A percentile compares a stretch with the other conserved stretches of the same genome.
Evolutionary conservation across 73 alveolate species (phyloP).

Genomic region (Uronychia binucleata): DNA sequence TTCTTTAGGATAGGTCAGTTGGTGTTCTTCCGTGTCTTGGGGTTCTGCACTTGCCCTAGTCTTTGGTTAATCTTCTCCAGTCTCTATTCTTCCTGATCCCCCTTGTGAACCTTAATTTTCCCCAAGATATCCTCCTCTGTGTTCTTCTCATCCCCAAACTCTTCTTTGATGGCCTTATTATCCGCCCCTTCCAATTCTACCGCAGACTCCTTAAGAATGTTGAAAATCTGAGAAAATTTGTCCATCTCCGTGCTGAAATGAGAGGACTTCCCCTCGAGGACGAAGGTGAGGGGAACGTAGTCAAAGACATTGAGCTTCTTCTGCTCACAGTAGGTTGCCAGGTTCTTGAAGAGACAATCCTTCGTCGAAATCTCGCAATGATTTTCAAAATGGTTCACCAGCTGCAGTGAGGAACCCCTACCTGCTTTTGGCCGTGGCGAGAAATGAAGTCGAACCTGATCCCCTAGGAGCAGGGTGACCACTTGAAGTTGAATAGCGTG

Average conservation of each 20-base stretch:
- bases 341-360: background rate
- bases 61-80: background rate
- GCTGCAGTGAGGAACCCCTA: background rate
- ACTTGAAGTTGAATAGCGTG: slow-evolving; percentile 74
- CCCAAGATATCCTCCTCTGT: too few relatives aligned
- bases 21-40: background rate
- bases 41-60: background rate
- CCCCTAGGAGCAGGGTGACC: slow-evolving; percentile 75
- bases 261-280: background rate
- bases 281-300: slow-evolving; percentile 78
- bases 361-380: slow-evolving; percentile 9
- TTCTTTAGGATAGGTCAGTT: background rate
- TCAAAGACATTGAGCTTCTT: slow-evolving; percentile 79
- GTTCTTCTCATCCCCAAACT: too few relatives aligned
- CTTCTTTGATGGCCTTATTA: too few relatives aligned
- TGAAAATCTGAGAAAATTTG: too few relatives aligned
- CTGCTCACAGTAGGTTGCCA: background rate
- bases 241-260: too few relatives aligned
- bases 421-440: slow-evolving; percentile 63
- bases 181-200: too few relatives aligned
- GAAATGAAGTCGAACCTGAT: slow-evolving; percentile 60
- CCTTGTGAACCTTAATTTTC: too few relatives aligned
- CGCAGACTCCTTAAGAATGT: too few relatives aligned
- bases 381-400: slow-evolving; percentile 19
- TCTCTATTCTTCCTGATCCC: background rate